phyloP scores from a whole-genome alignment of 208 protist genomes.

The Endotrypanum monterogeii region DNA sequence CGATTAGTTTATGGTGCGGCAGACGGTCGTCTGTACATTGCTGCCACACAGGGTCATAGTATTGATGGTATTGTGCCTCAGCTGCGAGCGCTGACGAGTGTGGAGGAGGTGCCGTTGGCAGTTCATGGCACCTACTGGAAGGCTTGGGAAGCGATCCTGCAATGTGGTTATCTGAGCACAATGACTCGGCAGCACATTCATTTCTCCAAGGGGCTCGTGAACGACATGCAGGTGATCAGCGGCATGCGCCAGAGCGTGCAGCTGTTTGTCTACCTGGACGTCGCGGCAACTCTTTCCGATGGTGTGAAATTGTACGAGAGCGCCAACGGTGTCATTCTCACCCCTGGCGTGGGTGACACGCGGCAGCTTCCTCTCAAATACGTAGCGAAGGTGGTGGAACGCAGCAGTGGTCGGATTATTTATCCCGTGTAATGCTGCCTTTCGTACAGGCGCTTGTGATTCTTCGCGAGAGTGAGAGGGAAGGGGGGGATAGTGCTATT shows the following conservation, averaged over 20 bases:
- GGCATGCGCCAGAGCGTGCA: constrained; percentile 77
- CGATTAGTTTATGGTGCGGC: constrained; percentile 44
- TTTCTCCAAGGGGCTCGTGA: constrained; percentile 76
- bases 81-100: constrained; percentile 45
- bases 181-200: constrained; percentile 92
- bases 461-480: neutral
- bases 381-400: constrained; percentile 64
- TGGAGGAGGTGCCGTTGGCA: constrained; percentile 37
- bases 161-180: constrained; percentile 75
- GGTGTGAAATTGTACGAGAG: constrained; percentile 74
- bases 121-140: constrained; percentile 86
- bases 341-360: constrained; percentile 66
- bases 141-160: constrained; percentile 55
- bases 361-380: constrained; percentile 69
- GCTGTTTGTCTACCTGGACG: constrained; percentile 82
- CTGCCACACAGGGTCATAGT: constrained; percentile 87
- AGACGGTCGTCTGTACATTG: constrained; percentile 58
- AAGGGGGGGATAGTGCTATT: neutral
- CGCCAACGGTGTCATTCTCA: constrained; percentile 88
- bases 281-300: constrained; percentile 55
- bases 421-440: constrained; percentile 8
- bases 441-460: neutral
- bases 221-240: constrained; percentile 69
- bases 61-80: constrained; percentile 55
- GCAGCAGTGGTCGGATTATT: constrained; percentile 34